A percentile compares a stretch with the other conserved stretches of the same genome.
These are phyloP conservation scores for Metarhizium anisopliae DNA, from an alignment of 2,329 filamentous ascomycete species.

Conservation along the genomic window DNA sequence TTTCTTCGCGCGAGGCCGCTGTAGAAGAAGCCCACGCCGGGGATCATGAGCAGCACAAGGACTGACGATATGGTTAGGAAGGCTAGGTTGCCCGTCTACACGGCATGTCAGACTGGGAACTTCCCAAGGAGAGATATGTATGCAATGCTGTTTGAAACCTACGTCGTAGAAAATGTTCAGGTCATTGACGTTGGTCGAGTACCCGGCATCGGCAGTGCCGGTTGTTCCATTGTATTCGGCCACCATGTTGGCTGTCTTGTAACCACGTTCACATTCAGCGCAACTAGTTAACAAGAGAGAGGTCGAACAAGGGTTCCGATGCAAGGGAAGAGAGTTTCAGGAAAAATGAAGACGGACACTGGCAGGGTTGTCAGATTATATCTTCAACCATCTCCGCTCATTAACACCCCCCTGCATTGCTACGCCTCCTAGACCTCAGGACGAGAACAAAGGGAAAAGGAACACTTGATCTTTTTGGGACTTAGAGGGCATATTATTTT, in stretches of 20 bases:
- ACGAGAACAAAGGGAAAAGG: background rate
- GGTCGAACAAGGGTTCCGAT: background rate
- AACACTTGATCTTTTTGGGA: too few relatives aligned
- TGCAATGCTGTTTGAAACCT: slow-evolving; percentile 18
- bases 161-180: slow-evolving; percentile 82
- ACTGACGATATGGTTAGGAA: slow-evolving; percentile 72
- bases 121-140: background rate
- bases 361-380: background rate
- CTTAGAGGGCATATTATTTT: background rate
- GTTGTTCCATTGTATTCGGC: slow-evolving; percentile 41
- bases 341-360: background rate
- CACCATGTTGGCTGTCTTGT: slow-evolving; percentile 16
- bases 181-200: slow-evolving; percentile 48
- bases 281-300: background rate
- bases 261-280: background rate
- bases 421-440: background rate
- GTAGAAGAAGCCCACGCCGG: slow-evolving; percentile 92
- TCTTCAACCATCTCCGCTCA: background rate
- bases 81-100: slow-evolving; percentile 67
- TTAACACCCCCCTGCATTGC: background rate
- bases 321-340: too few relatives aligned
- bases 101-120: background rate
- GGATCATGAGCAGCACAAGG: slow-evolving; percentile 85
- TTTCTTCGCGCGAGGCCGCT: slow-evolving; percentile 82
- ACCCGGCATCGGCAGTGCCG: slow-evolving; percentile 40